Conservation (phyloP, 441 rosid species). For the Gossypium lobatum region DNA sequence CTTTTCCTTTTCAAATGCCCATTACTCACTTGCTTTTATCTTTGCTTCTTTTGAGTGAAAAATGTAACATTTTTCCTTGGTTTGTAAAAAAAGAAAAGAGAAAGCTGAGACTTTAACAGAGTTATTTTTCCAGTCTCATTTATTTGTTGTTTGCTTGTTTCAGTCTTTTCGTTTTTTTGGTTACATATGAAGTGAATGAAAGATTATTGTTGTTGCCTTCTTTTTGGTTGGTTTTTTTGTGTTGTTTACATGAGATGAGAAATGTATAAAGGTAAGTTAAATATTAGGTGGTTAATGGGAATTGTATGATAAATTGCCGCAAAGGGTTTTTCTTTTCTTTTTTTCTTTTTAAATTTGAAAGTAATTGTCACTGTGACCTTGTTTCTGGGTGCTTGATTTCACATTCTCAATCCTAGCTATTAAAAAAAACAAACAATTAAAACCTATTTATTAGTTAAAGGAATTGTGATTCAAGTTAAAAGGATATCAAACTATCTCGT, state of each 20-base stretch:
- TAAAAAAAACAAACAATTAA: not conserved
- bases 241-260: not conserved
- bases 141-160: not conserved
- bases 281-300: not conserved
- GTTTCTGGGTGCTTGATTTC: not conserved
- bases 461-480: slow-evolving; percentile 4
- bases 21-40: not conserved
- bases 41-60: not conserved
- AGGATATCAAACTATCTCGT: not conserved
- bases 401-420: not conserved
- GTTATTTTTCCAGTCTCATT: not conserved
- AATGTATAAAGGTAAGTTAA: not conserved
- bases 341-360: not conserved
- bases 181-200: not conserved
- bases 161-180: not conserved
- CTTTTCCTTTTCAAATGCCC: not conserved
- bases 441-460: not conserved
- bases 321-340: not conserved
- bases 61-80: not conserved
- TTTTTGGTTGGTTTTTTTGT: not conserved
- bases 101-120: not conserved
- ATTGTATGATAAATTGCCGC: slow-evolving; percentile 16
- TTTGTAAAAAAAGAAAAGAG: too few species aligned
- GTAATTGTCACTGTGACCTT: not conserved
- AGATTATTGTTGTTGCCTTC: not conserved